These are phyloP conservation scores for Biancaea sappan DNA, from an alignment of 306 rosid species.

Conservation along the genomic window DNA sequence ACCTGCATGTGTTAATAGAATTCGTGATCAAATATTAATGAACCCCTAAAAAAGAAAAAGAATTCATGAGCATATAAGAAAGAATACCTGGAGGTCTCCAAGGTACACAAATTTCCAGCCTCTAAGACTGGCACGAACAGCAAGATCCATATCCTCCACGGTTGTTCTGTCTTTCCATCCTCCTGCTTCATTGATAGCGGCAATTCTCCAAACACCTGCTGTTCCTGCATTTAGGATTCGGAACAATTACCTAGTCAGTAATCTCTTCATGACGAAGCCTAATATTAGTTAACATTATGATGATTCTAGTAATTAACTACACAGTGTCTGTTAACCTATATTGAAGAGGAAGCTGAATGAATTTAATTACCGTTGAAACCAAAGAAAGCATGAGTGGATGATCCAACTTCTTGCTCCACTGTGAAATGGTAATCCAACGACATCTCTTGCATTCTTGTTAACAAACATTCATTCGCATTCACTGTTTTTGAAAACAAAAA, in stretches of 20 bases:
- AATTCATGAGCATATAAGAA: no score
- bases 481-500: constrained; percentile 43
- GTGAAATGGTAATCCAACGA: constrained; percentile 96
- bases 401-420: constrained; percentile 99
- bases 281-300: not conserved
- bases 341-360: not conserved
- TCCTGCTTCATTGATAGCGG: constrained; percentile 95
- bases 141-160: constrained; percentile 99
- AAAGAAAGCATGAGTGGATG: constrained; percentile 98
- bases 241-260: not conserved
- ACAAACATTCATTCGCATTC: constrained; percentile 82
- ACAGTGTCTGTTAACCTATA: not conserved
- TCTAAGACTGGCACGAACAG: constrained; percentile 93
- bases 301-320: not conserved
- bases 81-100: constrained; percentile 86
- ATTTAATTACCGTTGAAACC: constrained; percentile 82
- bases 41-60: no score
- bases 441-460: constrained; percentile 99
- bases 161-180: constrained; percentile 99
- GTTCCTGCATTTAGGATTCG: constrained; percentile 61
- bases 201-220: constrained; percentile 98
- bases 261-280: not conserved
- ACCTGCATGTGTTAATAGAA: not conserved
- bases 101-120: constrained; percentile 98
- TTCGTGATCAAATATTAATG: no score